A percentile compares a stretch with the other conserved stretches of the same genome.
These are phyloP conservation scores for Diophrys sp. DNA, from an alignment of 73 alveolate genomes.

Conservation along the genomic window DNA sequence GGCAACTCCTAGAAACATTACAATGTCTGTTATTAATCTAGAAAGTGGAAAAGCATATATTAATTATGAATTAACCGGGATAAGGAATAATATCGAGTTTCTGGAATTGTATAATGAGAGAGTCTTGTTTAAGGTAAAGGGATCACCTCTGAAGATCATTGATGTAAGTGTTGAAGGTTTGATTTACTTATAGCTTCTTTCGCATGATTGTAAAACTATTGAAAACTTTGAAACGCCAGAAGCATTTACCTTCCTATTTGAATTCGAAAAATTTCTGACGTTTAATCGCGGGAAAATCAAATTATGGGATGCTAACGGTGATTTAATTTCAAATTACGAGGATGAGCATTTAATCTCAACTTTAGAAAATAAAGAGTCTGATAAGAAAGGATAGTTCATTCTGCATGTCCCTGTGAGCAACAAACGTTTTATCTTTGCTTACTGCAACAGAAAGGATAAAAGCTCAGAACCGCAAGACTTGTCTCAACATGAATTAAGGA, in stretches of 20 bases:
- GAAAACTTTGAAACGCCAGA: conserved; percentile 52
- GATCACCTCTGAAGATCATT: conserved; percentile 16
- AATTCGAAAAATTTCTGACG: conserved; percentile 43
- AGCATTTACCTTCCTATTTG: conserved; percentile 55
- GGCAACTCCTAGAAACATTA: conserved; percentile 7
- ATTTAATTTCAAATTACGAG: conserved; percentile 11
- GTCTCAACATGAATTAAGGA: not conserved
- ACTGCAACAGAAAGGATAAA: not conserved
- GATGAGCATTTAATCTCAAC: not conserved
- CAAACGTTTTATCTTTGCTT: not conserved
- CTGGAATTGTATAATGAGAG: conserved; percentile 46
- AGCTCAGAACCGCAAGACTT: not conserved
- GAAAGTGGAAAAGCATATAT: conserved; percentile 30
- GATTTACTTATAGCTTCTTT: not conserved
- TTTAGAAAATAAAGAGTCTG: not conserved
- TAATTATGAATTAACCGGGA: conserved; percentile 24
- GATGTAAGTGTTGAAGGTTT: conserved; percentile 2
- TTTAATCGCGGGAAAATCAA: conserved; percentile 41
- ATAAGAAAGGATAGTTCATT: too few species aligned
- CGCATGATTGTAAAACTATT: not conserved
- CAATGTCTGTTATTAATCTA: conserved; percentile 40
- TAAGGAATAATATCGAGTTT: conserved; percentile 34
- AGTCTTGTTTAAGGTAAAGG: conserved; percentile 35
- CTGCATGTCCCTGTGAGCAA: not conserved
- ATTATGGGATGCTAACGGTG: conserved; percentile 47